Evolutionary conservation across 2,329 filamentous ascomycete genomes (phyloP), one percentile per base, ranked within the genome.

Genomic region (Arthrobotrys pseudoclavata): DNA sequence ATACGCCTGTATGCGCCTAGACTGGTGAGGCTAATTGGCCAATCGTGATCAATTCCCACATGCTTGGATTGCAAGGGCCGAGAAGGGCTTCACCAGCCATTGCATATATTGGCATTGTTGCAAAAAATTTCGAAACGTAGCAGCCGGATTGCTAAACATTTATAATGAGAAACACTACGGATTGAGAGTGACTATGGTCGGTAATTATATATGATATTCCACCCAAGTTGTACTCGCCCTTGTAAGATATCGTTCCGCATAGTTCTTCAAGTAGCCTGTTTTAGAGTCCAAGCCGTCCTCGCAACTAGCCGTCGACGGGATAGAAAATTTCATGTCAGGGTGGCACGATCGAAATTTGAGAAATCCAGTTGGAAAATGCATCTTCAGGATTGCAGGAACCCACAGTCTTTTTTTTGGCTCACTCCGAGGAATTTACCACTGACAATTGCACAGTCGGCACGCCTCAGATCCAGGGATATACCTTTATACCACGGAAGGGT

Each of bases 31-130:
- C 9, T 42, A 40, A 66, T 64, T 60, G 61, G 31, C 57, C 57
- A 71, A 71, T 64, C 10, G 57, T 66, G 60, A 60, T 52, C 48
- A 60, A 66, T 60, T 37, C 45, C 61, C 24, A 66, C 69, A 60
- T 55, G 69, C 60, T 62, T 40, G 26, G 31, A 61, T 47, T 24
- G n/a, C 24, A 57, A 72, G 52, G 26, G 24, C 26, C 29, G 29
- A 48, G 48, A 50, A 57, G 29, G 15, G 29, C 31, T 37, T 57
- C 24, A n/a, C 18, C 22, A 13, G 9, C 10, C 29, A 37, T 57
- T 45, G n/a, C 18, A 1, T 45, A 4, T 9, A 45, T 45, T 45
- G 42, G 42, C 29, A 22, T 4, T 31, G 13, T 53, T 34, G 50
- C 13, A 45, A 20, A 55, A 40, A 22, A 34, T 10, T 26, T 60